phyloP scores from a whole-genome alignment of 2,329 filamentous ascomycete genomes.

The Botrytis tulipae region DNA sequence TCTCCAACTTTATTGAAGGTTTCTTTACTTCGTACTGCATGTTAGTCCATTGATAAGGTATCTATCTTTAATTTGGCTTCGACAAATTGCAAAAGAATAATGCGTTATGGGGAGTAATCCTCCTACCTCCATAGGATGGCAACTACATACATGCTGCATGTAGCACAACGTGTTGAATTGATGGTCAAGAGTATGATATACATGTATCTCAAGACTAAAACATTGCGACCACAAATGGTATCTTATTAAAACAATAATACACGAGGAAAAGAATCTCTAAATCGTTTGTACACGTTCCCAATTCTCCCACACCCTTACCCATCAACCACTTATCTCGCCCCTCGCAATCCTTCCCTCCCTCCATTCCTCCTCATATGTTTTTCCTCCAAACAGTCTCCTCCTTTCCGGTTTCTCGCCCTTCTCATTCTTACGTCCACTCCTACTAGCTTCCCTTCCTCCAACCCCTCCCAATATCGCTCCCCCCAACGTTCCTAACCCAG shows the following conservation, averaged over 20 bases:
- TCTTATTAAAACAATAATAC: neutral
- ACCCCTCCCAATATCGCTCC: slow-evolving; percentile 30
- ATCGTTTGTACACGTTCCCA: neutral
- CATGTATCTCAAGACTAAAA: neutral
- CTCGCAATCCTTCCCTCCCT: slow-evolving; percentile 20
- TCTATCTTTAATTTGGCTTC: neutral
- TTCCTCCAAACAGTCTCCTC: neutral
- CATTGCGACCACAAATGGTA: neutral
- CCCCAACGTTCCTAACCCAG: slow-evolving; percentile 30
- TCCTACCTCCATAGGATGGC: too few relatives aligned
- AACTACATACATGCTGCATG: neutral
- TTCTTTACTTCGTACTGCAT: neutral
- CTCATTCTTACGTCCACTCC: slow-evolving; percentile 9
- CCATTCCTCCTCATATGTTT: slow-evolving; percentile 24
- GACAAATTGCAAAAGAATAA: neutral
- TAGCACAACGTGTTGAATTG: neutral
- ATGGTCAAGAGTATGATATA: too few relatives aligned
- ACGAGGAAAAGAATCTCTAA: neutral
- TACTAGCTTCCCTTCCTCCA: slow-evolving; percentile 25
- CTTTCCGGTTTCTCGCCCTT: slow-evolving; percentile 10
- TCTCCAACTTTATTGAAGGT: neutral
- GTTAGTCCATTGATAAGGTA: too few relatives aligned
- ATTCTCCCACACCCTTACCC: neutral
- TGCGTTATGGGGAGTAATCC: neutral
- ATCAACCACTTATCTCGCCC: slow-evolving; percentile 14